Percentiles rank a stretch among this genome's conserved stretches.
phyloP scores from a whole-genome alignment of 441 rosid genomes.

The Sinapis alba region DNA sequence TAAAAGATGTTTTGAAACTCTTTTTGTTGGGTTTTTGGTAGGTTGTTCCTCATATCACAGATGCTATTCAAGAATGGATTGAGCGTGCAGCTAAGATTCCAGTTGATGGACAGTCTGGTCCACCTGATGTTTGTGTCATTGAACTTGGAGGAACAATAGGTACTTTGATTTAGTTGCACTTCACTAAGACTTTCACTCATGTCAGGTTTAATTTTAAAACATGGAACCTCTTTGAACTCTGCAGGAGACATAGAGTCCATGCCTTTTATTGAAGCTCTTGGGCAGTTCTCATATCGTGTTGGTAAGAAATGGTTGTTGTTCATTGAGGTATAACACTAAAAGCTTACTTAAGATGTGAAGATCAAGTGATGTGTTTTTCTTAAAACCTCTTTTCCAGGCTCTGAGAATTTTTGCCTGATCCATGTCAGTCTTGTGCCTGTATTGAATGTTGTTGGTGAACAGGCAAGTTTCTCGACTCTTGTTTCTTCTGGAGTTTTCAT shows the following conservation, averaged over 20 bases:
- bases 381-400: constrained; percentile 45
- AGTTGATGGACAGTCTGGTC: constrained; percentile 75
- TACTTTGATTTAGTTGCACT: constrained; percentile 8
- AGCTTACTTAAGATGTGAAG: constrained; percentile 6
- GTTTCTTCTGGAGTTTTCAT: background rate
- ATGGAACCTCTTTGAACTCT: constrained; percentile 22
- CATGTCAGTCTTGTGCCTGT: constrained; percentile 99
- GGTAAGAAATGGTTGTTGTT: constrained; percentile 54
- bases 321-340: background rate
- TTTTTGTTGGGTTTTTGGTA: constrained; percentile 28
- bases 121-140: constrained; percentile 95
- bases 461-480: constrained; percentile 51
- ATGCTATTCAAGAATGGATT: constrained; percentile 97
- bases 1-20: background rate
- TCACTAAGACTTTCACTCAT: background rate
- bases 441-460: constrained; percentile 92
- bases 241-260: constrained; percentile 97
- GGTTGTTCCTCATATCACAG: constrained; percentile 97
- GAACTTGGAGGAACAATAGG: constrained; percentile 99
- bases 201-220: constrained; percentile 21
- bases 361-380: background rate
- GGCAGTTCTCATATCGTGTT: constrained; percentile 92
- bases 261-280: constrained; percentile 96
- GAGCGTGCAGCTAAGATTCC: constrained; percentile 80
- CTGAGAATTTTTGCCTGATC: constrained; percentile 88